These are phyloP conservation scores for Penicillium sp. DNA, from an alignment of 2,329 filamentous ascomycete species.

Conservation along the genomic window DNA sequence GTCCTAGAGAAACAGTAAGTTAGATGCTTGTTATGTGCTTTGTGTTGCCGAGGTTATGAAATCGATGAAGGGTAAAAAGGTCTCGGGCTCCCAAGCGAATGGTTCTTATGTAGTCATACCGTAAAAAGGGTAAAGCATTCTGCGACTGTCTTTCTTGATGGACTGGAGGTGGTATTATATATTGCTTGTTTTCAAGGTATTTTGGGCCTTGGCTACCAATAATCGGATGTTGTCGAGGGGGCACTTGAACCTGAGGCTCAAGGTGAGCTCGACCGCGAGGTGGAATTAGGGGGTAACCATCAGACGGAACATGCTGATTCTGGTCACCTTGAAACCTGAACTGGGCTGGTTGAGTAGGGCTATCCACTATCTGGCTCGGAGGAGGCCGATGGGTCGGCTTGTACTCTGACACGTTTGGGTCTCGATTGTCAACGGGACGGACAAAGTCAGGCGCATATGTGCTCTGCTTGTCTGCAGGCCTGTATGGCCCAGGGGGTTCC, in stretches of 20 bases:
- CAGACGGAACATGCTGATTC: slow-evolving; percentile 23
- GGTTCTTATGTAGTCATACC: slow-evolving; percentile 27
- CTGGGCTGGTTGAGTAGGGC: slow-evolving; percentile 19
- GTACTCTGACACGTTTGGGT: slow-evolving; percentile 28
- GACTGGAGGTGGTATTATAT: slow-evolving; percentile 19
- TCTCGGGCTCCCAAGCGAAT: neutral
- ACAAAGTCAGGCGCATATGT: slow-evolving; percentile 46
- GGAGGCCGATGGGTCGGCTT: slow-evolving; percentile 25
- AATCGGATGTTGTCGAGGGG: slow-evolving; percentile 24
- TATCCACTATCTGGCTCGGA: slow-evolving; percentile 22
- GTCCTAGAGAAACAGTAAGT: slow-evolving; percentile 22
- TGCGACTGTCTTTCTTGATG: slow-evolving; percentile 23
- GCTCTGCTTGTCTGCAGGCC: slow-evolving; percentile 28
- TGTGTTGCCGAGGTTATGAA: neutral
- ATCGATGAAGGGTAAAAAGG: neutral
- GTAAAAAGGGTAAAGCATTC: slow-evolving; percentile 23
- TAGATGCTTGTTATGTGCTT: neutral
- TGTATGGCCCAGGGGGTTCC: slow-evolving; percentile 26
- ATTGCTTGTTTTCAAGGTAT: slow-evolving; percentile 11
- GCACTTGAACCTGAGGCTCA: slow-evolving; percentile 18
- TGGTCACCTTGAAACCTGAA: slow-evolving; percentile 19
- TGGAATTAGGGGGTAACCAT: slow-evolving; percentile 19
- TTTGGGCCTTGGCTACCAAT: slow-evolving; percentile 11
- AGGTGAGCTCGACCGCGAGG: slow-evolving; percentile 18
- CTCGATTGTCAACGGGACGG: slow-evolving; percentile 37